A percentile compares a stretch with the other conserved stretches of the same genome.
Evolutionary conservation across 2,329 filamentous ascomycete species (phyloP).

Genomic region (Ascochyta lentis): DNA sequence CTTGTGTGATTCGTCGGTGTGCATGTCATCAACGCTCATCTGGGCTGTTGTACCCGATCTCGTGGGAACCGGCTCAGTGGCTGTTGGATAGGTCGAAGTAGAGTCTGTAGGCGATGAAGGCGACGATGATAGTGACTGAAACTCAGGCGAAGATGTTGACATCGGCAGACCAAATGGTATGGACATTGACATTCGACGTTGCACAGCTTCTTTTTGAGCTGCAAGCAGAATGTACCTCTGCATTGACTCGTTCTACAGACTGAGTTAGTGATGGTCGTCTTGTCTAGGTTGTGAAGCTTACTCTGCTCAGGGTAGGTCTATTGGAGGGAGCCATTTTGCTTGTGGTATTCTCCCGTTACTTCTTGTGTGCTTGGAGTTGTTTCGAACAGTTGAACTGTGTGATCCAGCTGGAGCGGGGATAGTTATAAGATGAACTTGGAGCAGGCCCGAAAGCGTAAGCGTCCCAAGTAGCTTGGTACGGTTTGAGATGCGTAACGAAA

Average conservation of each 20-base stretch:
- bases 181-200: conserved; percentile 48
- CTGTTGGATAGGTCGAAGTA: conserved; percentile 29
- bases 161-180: conserved; percentile 43
- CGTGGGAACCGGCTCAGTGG: conserved; percentile 35
- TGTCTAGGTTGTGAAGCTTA: conserved; percentile 17
- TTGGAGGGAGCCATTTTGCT: conserved; percentile 27
- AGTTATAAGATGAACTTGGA: conserved; percentile 9
- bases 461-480: conserved; percentile 11
- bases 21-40: conserved; percentile 40
- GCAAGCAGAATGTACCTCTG: conserved; percentile 51
- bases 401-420: conserved; percentile 23
- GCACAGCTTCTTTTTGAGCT: conserved; percentile 50
- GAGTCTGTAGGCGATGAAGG: conserved; percentile 35
- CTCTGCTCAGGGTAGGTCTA: conserved; percentile 32
- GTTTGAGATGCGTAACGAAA: conserved; percentile 21
- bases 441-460: conserved; percentile 24
- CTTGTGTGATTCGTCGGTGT: conserved; percentile 52
- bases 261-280: conserved; percentile 18
- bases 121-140: conserved; percentile 45
- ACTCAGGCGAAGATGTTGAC: conserved; percentile 45
- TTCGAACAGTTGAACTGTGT: not conserved
- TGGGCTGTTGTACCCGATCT: conserved; percentile 21
- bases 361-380: not conserved
- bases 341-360: not conserved
- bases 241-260: conserved; percentile 39